A percentile compares a stretch with the other conserved stretches of the same genome.
Evolutionary conservation across 2,329 filamentous ascomycete species (phyloP).

Genomic region (Fusarium sp.): DNA sequence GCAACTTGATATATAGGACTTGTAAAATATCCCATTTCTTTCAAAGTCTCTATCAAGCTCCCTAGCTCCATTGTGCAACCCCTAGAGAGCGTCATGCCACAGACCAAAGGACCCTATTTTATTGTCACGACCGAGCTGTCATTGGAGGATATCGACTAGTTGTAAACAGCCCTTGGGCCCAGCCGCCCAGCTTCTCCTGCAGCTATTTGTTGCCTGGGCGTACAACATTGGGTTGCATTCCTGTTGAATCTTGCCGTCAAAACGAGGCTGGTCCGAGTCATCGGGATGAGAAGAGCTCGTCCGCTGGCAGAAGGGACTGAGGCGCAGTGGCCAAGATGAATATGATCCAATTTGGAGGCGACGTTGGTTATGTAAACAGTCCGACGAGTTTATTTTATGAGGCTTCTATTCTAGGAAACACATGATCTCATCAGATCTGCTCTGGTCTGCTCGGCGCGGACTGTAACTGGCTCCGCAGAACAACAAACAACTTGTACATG

Average conservation of each 20-base stretch:
- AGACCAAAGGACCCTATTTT: slow-evolving; percentile 5
- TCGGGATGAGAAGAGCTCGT: background rate
- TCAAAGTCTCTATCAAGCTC: slow-evolving; percentile 15
- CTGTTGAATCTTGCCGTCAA: background rate
- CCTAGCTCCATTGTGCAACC: slow-evolving; percentile 25
- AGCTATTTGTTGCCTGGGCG: slow-evolving; percentile 1
- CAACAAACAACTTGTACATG: slow-evolving; percentile 3
- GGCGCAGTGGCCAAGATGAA: slow-evolving; percentile 22
- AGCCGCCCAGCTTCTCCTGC: slow-evolving; percentile 1
- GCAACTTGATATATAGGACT: too few relatives aligned
- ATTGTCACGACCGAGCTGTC: slow-evolving; percentile 19
- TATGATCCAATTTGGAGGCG: slow-evolving; percentile 11
- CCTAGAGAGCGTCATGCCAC: slow-evolving; percentile 6
- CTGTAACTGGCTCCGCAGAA: slow-evolving; percentile 1
- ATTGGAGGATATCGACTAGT: slow-evolving; percentile 15
- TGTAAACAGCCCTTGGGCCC: background rate
- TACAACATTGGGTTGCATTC: slow-evolving; percentile 3
- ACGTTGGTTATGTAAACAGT: background rate
- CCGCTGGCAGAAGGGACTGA: slow-evolving; percentile 19
- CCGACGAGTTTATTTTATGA: slow-evolving; percentile 3
- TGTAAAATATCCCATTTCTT: background rate
- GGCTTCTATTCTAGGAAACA: slow-evolving; percentile 38
- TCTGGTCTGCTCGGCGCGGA: too few relatives aligned
- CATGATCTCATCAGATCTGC: slow-evolving; percentile 27
- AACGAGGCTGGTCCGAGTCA: too few relatives aligned